Evolutionary conservation across 352 stramenopile species (phyloP).

Genomic region (Phytophthora pini): DNA sequence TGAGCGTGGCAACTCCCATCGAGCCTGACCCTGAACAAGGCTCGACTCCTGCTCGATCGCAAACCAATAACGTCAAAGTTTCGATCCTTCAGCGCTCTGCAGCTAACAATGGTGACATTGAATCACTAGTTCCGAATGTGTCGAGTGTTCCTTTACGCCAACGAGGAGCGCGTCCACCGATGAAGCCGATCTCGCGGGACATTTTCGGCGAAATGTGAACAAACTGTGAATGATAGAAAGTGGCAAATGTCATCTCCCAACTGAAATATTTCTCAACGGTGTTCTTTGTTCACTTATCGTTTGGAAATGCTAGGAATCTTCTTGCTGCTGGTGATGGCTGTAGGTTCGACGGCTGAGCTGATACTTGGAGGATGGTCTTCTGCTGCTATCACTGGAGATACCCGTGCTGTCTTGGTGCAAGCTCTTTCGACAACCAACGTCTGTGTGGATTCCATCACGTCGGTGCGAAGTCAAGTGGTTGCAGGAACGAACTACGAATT

Average conservation of each 20-base stretch:
- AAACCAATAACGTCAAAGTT: slow-evolving; percentile 29
- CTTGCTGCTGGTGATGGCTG: slow-evolving; percentile 5
- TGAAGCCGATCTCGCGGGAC: slow-evolving; percentile 52
- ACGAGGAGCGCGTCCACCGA: slow-evolving; percentile 6
- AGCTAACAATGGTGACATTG: slow-evolving; percentile 46
- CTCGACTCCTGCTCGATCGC: not conserved
- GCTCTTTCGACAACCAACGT: slow-evolving; percentile 17
- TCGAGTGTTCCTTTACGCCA: slow-evolving; percentile 19
- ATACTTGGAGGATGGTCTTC: slow-evolving; percentile 23
- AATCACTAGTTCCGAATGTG: slow-evolving; percentile 47
- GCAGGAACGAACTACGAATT: slow-evolving; percentile 33
- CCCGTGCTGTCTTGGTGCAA: slow-evolving; percentile 20
- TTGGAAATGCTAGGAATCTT: slow-evolving; percentile 5
- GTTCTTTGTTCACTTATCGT: not conserved
- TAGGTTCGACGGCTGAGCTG: not conserved
- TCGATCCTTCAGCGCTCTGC: slow-evolving; percentile 43
- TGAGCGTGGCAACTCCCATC: slow-evolving; percentile 17
- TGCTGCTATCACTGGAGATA: slow-evolving; percentile 10
- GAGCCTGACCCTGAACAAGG: slow-evolving; percentile 50
- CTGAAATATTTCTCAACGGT: slow-evolving; percentile 8
- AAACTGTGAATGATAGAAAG: slow-evolving; percentile 21
- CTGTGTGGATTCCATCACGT: slow-evolving; percentile 22
- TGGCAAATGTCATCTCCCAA: slow-evolving; percentile 4
- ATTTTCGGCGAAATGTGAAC: slow-evolving; percentile 45
- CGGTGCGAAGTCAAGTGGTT: slow-evolving; percentile 24